Evolutionary conservation across 352 stramenopile genomes (phyloP), one percentile per base, ranked within the genome.

Genomic region (Hyaloperonospora arabidopsidis): DNA sequence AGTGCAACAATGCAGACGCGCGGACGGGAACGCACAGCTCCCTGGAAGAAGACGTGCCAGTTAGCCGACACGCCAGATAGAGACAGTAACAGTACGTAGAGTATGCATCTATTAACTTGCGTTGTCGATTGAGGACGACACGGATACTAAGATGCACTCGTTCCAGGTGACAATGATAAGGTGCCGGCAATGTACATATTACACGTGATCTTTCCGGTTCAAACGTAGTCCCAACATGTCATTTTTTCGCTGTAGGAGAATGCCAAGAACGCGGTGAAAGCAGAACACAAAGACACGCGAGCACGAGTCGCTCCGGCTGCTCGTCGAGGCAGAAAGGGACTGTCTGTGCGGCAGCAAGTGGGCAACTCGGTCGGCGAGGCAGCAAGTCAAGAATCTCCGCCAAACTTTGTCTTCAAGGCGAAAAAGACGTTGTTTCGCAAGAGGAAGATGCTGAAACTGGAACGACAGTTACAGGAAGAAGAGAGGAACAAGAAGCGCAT

Each of bases 401-500:
- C 78, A 12, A 51, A 59, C 13, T 88, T 88, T 53, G 49, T 44
- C 2, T 86, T 79, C 46, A 77, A 71, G 19, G 49, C 68, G 40
- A 49, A 55, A 13, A 82, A 73, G 43, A 74, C 74, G 17, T 53
- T 60, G 4, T 79, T 86, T 45, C 65, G 70, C 17, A 67, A 79
- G 52, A 64, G 73, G 23, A 76, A 76, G 43, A 56, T 73, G 49
- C 40, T 72, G 4, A 69, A 75, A 34, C 55, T 71, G 39, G 25
- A 77, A 45, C 53, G 54, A 14, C 61, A 63, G 21, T 49, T 51
- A 15, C 50, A 74, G n/a, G 54, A 80, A 7, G 57, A 76, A 32
- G 49, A 61, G n/a, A 65, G 71, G 10, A 67, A 74, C 32, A 63
- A 76, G 46, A 72, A 76, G n/a, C 69, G 68, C 10, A 73, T 88